phyloP scores from a whole-genome alignment of 768 basidiomycete genomes.

The Pilatotrama ljubarskyi region DNA sequence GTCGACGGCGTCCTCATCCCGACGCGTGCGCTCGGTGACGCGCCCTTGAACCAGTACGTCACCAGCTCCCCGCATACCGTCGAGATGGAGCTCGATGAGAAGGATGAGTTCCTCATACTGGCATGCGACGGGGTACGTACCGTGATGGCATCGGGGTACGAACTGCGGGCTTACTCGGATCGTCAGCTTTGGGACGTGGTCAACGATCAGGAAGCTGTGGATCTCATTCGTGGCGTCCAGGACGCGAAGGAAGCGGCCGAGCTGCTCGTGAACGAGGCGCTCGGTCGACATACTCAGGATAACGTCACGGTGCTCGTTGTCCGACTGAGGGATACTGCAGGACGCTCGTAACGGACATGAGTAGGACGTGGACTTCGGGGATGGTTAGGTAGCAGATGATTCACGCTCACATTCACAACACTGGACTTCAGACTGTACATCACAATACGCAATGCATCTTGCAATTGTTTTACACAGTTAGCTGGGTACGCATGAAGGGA shows the following conservation, averaged over 20 bases:
- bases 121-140: slow-evolving; percentile 94
- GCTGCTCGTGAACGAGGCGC: neutral
- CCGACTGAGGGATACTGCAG: neutral
- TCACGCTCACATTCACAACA: too few species aligned
- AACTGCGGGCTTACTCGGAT: neutral
- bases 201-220: slow-evolving; percentile 2
- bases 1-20: slow-evolving; percentile 98
- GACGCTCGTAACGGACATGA: neutral
- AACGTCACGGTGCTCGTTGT: slow-evolving; percentile 9
- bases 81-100: slow-evolving; percentile 84
- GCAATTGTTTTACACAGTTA: too few species aligned
- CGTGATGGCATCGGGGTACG: neutral
- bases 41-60: slow-evolving; percentile 99
- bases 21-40: slow-evolving; percentile 92
- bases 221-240: neutral
- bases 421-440: neutral
- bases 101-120: slow-evolving; percentile 92
- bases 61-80: slow-evolving; percentile 98
- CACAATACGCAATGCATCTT: too few species aligned
- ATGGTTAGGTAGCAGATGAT: neutral
- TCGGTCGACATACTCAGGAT: neutral
- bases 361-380: neutral
- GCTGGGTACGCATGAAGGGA: too few species aligned
- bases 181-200: slow-evolving; percentile 5
- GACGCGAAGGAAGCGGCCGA: slow-evolving; percentile 3